Conservation (phyloP, 2,329 filamentous ascomycete genomes). For the Ceratocystis ficicola region DNA sequence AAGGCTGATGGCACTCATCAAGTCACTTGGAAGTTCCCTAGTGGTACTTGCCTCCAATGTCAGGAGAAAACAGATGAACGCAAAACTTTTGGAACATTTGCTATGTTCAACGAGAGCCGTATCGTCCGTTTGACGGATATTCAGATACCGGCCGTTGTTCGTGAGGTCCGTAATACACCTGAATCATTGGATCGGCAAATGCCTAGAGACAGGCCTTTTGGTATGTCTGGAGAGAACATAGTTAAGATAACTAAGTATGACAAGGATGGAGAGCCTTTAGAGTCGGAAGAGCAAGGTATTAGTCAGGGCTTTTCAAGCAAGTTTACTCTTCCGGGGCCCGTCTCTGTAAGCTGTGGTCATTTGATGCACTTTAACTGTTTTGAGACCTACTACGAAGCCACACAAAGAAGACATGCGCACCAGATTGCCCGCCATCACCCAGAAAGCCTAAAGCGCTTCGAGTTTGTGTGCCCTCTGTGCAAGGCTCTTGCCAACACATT, state of each 20-base stretch:
- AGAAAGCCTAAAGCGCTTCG: constrained; percentile 63
- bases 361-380: constrained; percentile 99
- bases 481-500: constrained; percentile 95
- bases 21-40: constrained; percentile 79
- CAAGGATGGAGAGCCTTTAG: constrained; percentile 55
- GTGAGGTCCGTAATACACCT: constrained; percentile 69
- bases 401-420: constrained; percentile 68
- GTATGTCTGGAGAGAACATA: constrained; percentile 77
- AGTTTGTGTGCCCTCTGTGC: constrained; percentile 93
- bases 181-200: constrained; percentile 73
- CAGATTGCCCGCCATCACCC: constrained; percentile 94
- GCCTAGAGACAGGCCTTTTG: constrained; percentile 74
- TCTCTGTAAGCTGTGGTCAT: constrained; percentile 86
- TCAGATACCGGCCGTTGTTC: constrained; percentile 67
- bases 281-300: constrained; percentile 65
- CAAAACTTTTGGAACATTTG: constrained; percentile 84
- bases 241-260: constrained; percentile 64
- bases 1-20: constrained; percentile 42
- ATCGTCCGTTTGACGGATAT: constrained; percentile 80
- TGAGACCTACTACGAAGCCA: constrained; percentile 78
- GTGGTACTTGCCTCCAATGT: constrained; percentile 87
- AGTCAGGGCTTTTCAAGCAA: constrained; percentile 76
- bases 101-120: constrained; percentile 71
- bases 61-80: constrained; percentile 91
- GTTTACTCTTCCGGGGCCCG: constrained; percentile 57